Conservation (phyloP, 352 stramenopile genomes). For the Phytopythium montanum region DNA sequence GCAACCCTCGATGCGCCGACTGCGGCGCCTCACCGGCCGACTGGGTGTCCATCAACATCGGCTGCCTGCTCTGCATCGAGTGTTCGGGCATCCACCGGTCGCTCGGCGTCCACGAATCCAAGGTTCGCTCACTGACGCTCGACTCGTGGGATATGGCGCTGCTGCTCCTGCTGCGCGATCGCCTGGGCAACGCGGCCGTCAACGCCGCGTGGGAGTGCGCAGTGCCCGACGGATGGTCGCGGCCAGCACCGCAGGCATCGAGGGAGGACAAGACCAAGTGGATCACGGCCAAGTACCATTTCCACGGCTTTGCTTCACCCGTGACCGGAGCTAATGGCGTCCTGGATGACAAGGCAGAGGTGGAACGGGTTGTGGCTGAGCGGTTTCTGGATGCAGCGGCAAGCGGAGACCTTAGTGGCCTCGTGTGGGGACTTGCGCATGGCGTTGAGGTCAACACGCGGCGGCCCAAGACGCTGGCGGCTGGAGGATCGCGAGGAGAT, state of each 20-base stretch:
- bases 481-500: conserved; percentile 15
- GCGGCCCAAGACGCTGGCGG: background rate
- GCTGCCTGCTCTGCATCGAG: conserved; percentile 95
- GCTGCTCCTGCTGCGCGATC: conserved; percentile 53
- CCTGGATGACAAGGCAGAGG: conserved; percentile 12
- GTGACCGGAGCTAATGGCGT: conserved; percentile 13
- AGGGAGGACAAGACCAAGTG: conserved; percentile 75
- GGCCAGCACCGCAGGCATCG: conserved; percentile 36
- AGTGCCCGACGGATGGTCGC: conserved; percentile 47
- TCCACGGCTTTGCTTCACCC: conserved; percentile 58
- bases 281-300: conserved; percentile 87
- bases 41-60: conserved; percentile 97
- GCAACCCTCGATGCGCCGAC: conserved; percentile 66
- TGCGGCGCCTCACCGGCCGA: conserved; percentile 82
- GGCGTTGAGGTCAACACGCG: conserved; percentile 73
- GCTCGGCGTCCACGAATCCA: conserved; percentile 96
- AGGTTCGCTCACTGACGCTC: conserved; percentile 90
- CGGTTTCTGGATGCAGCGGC: conserved; percentile 45
- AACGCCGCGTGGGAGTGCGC: conserved; percentile 72
- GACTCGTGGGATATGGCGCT: conserved; percentile 88
- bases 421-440: conserved; percentile 82
- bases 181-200: conserved; percentile 65
- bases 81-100: conserved; percentile 96
- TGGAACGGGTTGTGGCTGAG: conserved; percentile 22
- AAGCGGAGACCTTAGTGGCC: conserved; percentile 34